Evolutionary conservation across 176 grass and related monocot genomes (phyloP).

Genomic region (Lolium rigidum): DNA sequence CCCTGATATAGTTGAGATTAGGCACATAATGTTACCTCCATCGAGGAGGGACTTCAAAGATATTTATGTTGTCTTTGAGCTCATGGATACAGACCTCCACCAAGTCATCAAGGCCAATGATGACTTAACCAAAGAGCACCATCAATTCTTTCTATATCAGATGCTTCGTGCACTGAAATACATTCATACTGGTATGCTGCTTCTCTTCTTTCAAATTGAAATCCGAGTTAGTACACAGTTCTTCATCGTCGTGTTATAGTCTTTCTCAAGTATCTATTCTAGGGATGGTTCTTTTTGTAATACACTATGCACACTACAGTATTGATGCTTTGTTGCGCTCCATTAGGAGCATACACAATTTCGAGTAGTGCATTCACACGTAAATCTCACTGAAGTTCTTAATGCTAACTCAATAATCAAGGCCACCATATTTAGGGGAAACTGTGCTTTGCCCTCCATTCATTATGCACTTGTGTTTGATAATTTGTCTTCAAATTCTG

Average conservation of each 20-base stretch:
- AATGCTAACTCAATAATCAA: slow-evolving; percentile 18
- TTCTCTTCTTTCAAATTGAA: slow-evolving; percentile 25
- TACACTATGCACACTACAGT: not conserved
- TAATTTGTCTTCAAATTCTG: slow-evolving; percentile 20
- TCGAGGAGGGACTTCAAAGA: slow-evolving; percentile 94
- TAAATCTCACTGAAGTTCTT: slow-evolving; percentile 23
- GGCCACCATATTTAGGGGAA: not conserved
- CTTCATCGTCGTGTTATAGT: not conserved
- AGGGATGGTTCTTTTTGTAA: not conserved
- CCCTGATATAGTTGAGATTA: slow-evolving; percentile 98
- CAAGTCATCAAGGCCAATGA: slow-evolving; percentile 99
- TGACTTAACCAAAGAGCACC: slow-evolving; percentile 93
- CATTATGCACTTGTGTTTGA: slow-evolving; percentile 5
- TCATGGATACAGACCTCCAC: slow-evolving; percentile 98
- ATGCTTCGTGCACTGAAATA: slow-evolving; percentile 94
- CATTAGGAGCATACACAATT: slow-evolving; percentile 31
- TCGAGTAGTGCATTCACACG: slow-evolving; percentile 11
- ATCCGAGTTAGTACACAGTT: not conserved
- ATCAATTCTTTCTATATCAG: slow-evolving; percentile 97
- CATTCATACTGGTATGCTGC: slow-evolving; percentile 84
- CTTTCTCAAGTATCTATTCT: not conserved
- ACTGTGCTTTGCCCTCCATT: slow-evolving; percentile 9
- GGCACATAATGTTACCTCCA: slow-evolving; percentile 92
- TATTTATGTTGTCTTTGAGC: slow-evolving; percentile 98
- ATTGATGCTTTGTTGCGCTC: slow-evolving; percentile 29